These are phyloP conservation scores for Calonectria pseudoturangicola DNA, from an alignment of 2,329 filamentous ascomycete genomes.

Conservation along the genomic window DNA sequence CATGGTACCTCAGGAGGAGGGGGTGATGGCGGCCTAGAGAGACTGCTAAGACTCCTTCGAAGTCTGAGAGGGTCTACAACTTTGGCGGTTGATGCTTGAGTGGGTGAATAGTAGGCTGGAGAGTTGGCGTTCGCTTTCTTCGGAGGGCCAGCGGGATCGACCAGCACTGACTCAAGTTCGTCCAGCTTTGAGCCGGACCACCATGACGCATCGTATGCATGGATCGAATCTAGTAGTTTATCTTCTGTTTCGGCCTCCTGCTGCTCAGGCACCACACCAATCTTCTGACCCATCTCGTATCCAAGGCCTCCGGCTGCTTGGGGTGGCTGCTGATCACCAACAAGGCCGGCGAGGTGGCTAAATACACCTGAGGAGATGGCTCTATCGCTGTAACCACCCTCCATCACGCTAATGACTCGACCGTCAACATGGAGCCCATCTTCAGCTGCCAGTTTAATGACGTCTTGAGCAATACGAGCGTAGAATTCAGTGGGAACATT, in stretches of 20 bases:
- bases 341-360: slow-evolving; percentile 91
- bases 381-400: slow-evolving; percentile 96
- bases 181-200: slow-evolving; percentile 81
- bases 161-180: slow-evolving; percentile 78
- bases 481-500: slow-evolving; percentile 99
- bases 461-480: slow-evolving; percentile 89
- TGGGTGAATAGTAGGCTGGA: slow-evolving; percentile 90
- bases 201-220: slow-evolving; percentile 81
- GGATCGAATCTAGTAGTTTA: slow-evolving; percentile 54
- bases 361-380: slow-evolving; percentile 91
- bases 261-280: slow-evolving; percentile 63
- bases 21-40: slow-evolving; percentile 73
- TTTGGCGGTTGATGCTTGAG: slow-evolving; percentile 90
- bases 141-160: slow-evolving; percentile 68
- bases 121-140: slow-evolving; percentile 72
- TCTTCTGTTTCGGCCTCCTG: slow-evolving; percentile 41
- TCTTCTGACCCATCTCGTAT: slow-evolving; percentile 74
- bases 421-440: slow-evolving; percentile 86
- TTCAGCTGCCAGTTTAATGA: slow-evolving; percentile 88
- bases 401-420: slow-evolving; percentile 92
- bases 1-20: slow-evolving; percentile 90
- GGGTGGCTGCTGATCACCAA: slow-evolving; percentile 69
- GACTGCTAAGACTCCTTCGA: slow-evolving; percentile 77
- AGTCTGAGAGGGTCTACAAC: slow-evolving; percentile 81
- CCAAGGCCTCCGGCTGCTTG: slow-evolving; percentile 67